Evolutionary conservation across 2,329 filamentous ascomycete genomes (phyloP), one percentile per base, ranked within the genome.

Genomic region (Biscogniauxia mediterranea): DNA sequence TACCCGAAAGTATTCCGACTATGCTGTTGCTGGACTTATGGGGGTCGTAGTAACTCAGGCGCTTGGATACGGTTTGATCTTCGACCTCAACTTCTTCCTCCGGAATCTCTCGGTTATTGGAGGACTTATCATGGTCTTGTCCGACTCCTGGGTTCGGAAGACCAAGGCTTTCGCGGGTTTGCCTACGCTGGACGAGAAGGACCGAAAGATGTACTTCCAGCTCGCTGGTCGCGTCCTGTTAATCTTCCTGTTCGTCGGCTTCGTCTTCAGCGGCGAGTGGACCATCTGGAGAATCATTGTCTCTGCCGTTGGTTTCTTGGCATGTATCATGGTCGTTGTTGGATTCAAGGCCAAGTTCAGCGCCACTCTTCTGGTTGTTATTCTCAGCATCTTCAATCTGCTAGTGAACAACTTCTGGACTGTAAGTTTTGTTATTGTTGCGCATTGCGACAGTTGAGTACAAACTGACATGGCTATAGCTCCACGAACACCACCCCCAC

Each of bases 351-450:
- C 95, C 74, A 99, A 99, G 87, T 96, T 93, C 83, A 97, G 93
- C 78, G 95, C 95, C 51, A 93, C 95, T 58, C 90, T 99, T 71
- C 83, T 99, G 69, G 95, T 99, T 28, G 86, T 99, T 62, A 93
- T 99, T 72, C 83, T 99, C 73, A 97, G 93, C 80, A 82, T 97
- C 66, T 99, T 99, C 84, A 99, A 99, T 79, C 79, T 99, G 53
- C 78, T 98, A 67, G 95, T 98, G 71, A 99, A 99, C 88, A 99
- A 98, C 86, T 99, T 97, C 84, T 99, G 95, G 95, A 98, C 93
- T 75, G 93, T 97, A 84, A 83, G 92, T 82, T 62, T 65, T 21
- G 8, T 17, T n/a, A 3, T 2, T 55, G 28, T 21, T 25, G 7
- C 15, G 17, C 32, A 52, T 54, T 58, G 25, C 15, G 53, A 32